Base-by-base conservation (phyloP, 768 basidiomycete species). In the Collybia sordida region DNA sequence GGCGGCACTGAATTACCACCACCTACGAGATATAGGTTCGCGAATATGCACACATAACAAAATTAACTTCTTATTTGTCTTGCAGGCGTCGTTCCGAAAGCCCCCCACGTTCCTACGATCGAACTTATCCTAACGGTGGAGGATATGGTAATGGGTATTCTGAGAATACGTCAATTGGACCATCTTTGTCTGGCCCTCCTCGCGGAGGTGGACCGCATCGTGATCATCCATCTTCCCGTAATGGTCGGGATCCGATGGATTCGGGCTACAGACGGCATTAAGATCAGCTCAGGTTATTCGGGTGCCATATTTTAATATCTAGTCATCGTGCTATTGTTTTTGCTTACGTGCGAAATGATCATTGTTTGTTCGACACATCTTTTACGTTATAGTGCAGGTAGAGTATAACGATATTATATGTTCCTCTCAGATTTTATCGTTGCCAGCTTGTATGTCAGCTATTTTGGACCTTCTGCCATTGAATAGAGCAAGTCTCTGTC, bases 21-120 rank as follows among this genome's bases (percentile, higher is more conserved):
- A 35, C 72, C 56, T 62, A 72, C 65, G 59, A 75, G 83, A 73
- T 75, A 72, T 53, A 71, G 78, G 75, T 79, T 27, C 38, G 65
- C 59, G 17, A 56, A 42, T 31, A 51, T 36, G 14, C 45, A 5
- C 22, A 45, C 46, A 15, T 35, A 35, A 21, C 12, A n/a, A 48
- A 6, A 35, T 18, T 44, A 37, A 34, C 19, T 39, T 22, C 39
- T 42, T 39, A 37, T 42, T 15, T 22, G 35, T 52, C 52, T 18
- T 45, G 25, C 52, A 87, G 86, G 50, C 85, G 88, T 57, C 85
- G 88, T 45, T 91, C 89, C 27, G 77, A 82, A 59, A 90, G 88
- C 58, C 86, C 85, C 49, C 77, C 79, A 37, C 70, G 80, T 44
- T 44, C 64, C 6, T 86, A 85, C 65, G 83, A 86, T 43, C 59